Evolutionary conservation across 257 asterid genomes (phyloP), one percentile per base, ranked within the genome.

Genomic region (Nicotiana attenuata): DNA sequence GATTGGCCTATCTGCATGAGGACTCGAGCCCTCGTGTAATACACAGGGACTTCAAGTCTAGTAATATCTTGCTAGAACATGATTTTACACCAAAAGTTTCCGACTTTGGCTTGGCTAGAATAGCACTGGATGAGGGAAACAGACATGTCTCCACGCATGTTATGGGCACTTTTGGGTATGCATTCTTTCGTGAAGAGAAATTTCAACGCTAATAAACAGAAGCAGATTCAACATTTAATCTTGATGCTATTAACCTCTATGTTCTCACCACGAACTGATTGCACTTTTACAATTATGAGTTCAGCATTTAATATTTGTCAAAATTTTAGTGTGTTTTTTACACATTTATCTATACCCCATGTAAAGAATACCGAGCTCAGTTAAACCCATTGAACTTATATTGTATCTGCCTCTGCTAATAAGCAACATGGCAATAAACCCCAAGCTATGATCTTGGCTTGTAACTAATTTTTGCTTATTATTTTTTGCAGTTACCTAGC

Each of bases 81-180:
- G 98, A 96, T 73, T 96, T 82, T 50, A 92, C 97, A 5, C 95
- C 99, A 82, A 92, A 94, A 86, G 98, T 96, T 63, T 96, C 99
- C 1, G 99, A 96, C 84, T 96, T 96, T 82, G 99, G 99, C 71
- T 85, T 96, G 87, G 99, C 99, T 80, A 91, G 96, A 86, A 80
- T 94, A 31, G 99, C 98, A 7, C 80, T 87, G 87, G 97, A 92
- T 14, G 99, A 91, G 85, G 94, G 89, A 83, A 90, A 80, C 87
- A 85, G 87, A 82, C 96, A 94, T 52, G 81, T 96, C 35, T 94
- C 98, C 4, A 96, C 99, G 47, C 99, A 91, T 84, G 97, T 94
- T 79, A 96, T 96, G 98, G 99, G 99, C 57, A 96, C 99, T 83
- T 96, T 96, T 33, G 99, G 99, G 99, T 94, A 88, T 78, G 84